Evolutionary conservation across 2,329 filamentous ascomycete species (phyloP), one percentile per base, ranked within the genome.

Genomic region (Amylocarpus encephaloides): DNA sequence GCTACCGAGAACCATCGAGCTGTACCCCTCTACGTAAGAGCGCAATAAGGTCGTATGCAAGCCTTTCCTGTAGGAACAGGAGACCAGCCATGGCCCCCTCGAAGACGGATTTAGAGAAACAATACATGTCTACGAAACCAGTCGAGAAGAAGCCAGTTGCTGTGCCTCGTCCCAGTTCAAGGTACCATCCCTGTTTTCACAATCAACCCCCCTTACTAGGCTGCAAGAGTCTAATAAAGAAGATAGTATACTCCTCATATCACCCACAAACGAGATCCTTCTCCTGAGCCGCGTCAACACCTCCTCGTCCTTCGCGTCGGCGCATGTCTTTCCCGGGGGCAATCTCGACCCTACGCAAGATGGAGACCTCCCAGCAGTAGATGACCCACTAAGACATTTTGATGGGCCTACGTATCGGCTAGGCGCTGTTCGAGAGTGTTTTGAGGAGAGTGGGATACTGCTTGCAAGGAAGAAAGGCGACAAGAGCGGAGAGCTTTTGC

Each of bases 241-340:
- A 10, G 43, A 54, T 51, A 94, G 88, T 59, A 82, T 97, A 42
- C 62, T 97, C 32, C 77, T 97, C 12, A 74, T 98, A 43, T 96
- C 93, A 0, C 86, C 90, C 0, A 75, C 78, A 45, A 96, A 97
- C 67, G 83, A 95, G 66, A 81, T 97, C 42, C 78, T 98, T 1
- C 80, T 97, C 15, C 80, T 97, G 7, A 90, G 90, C 67, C 84
- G 93, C 55, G 88, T 95, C 2, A 78, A 84, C 57, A 89, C 85
- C 1, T 93, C 88, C 0, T 82, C 80, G 1, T 86, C 90, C 2
- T 97, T 96, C 64, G 80, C 92, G 3, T 92, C 88, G 0, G 93
- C 92, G 0, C 90, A 97, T 64, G 93, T 98, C 53, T 98, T 98
- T 59, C 92, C 93, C 0, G 93, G 93, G 32, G 93, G 93, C 5